phyloP scores from a whole-genome alignment of 2,329 filamentous ascomycete genomes.

The Fusarium sacchari region DNA sequence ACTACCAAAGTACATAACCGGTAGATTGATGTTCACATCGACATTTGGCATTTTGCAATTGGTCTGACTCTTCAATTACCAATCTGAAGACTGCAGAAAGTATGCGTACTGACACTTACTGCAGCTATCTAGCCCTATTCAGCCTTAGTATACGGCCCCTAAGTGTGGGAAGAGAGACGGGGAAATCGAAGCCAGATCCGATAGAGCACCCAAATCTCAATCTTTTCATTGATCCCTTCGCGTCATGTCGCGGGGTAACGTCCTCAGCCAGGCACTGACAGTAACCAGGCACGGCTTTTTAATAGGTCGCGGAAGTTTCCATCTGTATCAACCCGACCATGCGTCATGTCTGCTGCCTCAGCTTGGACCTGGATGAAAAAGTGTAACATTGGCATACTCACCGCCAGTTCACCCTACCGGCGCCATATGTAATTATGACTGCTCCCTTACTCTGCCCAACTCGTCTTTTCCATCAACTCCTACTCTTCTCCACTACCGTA shows the following conservation, averaged over 20 bases:
- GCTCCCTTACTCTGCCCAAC: accelerated
- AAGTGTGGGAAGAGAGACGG: no score
- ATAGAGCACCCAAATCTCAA: background rate
- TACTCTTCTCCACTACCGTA: no score
- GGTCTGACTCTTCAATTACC: no score
- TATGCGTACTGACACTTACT: no score
- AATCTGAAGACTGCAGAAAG: no score
- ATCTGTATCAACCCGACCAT: background rate
- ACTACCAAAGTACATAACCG: no score
- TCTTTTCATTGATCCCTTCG: background rate
- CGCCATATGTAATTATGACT: no score
- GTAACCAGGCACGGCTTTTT: background rate
- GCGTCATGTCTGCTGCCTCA: background rate
- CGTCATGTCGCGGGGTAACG: background rate
- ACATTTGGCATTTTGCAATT: no score
- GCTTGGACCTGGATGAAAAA: accelerated
- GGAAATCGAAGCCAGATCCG: background rate
- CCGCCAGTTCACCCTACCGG: accelerated
- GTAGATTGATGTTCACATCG: no score
- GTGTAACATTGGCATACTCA: background rate
- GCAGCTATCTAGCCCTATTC: no score
- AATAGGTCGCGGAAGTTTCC: background rate
- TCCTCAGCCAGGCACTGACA: background rate
- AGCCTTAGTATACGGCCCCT: no score
- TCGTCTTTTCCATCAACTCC: accelerated